Evolutionary conservation across 768 basidiomycete species (phyloP).

Genomic region (Pseudohyphozyma bogoriensis): DNA sequence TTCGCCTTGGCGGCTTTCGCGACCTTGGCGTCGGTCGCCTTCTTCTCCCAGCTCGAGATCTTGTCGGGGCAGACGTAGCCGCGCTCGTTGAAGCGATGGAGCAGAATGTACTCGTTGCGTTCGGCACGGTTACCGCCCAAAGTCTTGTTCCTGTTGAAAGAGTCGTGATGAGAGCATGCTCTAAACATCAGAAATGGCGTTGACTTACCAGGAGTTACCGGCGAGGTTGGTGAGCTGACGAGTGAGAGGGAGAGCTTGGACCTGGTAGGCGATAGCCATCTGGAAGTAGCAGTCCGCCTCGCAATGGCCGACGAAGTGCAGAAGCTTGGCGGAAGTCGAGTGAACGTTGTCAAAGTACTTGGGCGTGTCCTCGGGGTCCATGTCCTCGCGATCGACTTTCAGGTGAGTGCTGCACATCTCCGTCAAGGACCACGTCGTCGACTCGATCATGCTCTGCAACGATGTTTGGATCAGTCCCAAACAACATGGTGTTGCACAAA

Average conservation of each 20-base stretch:
- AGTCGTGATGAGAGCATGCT: background rate
- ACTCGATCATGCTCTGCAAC: constrained; percentile 83
- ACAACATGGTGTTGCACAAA: background rate
- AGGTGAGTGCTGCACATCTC: constrained; percentile 94
- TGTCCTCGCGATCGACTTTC: constrained; percentile 75
- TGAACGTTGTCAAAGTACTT: constrained; percentile 77
- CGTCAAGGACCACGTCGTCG: constrained; percentile 94
- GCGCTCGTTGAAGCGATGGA: constrained; percentile 92
- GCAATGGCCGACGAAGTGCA: constrained; percentile 85
- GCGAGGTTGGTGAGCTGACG: constrained; percentile 89
- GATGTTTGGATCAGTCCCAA: background rate
- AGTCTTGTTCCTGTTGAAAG: constrained; percentile 72
- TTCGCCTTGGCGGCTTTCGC: constrained; percentile 45
- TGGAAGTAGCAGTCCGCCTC: constrained; percentile 93
- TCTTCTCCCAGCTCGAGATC: constrained; percentile 58
- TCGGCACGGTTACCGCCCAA: constrained; percentile 95
- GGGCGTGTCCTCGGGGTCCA: constrained; percentile 90
- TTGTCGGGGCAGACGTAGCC: constrained; percentile 98
- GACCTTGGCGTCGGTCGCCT: constrained; percentile 47
- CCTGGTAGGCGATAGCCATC: constrained; percentile 90
- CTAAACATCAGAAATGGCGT: too few species aligned
- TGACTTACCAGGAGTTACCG: constrained; percentile 82
- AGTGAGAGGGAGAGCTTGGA: constrained; percentile 85
- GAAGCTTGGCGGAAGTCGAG: constrained; percentile 60
- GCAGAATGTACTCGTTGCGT: constrained; percentile 95